Evolutionary conservation across 768 basidiomycete genomes (phyloP).

Genomic region (Roridomyces roridus): DNA sequence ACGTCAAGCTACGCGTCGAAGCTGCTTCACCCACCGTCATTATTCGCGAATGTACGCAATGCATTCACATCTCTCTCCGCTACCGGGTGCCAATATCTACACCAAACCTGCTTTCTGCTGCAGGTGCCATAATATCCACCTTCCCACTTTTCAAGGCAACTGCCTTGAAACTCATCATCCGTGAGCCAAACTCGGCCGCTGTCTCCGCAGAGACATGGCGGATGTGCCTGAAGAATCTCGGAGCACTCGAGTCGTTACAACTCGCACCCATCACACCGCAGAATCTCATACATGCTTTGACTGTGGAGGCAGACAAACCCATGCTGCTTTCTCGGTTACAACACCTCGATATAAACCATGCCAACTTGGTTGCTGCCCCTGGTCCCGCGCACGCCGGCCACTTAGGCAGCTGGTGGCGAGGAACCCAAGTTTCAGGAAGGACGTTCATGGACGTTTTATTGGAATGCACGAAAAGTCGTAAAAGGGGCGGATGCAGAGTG

Average conservation of each 20-base stretch:
- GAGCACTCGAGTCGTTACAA: background rate
- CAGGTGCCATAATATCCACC: too few species aligned
- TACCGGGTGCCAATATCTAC: too few species aligned
- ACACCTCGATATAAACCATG: constrained; percentile 4
- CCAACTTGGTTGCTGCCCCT: background rate
- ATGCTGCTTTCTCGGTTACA: constrained; percentile 6
- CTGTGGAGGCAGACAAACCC: background rate
- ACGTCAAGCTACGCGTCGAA: too few species aligned
- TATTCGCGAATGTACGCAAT: too few species aligned
- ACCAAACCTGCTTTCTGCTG: too few species aligned
- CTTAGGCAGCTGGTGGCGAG: constrained; percentile 9
- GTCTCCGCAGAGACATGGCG: constrained; percentile 1
- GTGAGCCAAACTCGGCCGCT: background rate
- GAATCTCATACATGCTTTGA: constrained; percentile 4
- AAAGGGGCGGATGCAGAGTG: too few species aligned
- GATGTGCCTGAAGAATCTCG: background rate
- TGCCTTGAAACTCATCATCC: background rate
- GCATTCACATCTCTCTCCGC: too few species aligned
- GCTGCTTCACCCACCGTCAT: too few species aligned
- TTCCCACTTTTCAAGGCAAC: background rate
- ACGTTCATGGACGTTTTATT: constrained; percentile 4
- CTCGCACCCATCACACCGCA: constrained; percentile 2
- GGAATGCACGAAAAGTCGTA: background rate
- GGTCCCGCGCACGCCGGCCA: background rate
- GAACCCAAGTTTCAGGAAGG: background rate